Percentiles rank a stretch among this genome's conserved stretches.
Evolutionary conservation across 1,284 basidiomycete species (phyloP).

Genomic region (Hymenochaete sp.): DNA sequence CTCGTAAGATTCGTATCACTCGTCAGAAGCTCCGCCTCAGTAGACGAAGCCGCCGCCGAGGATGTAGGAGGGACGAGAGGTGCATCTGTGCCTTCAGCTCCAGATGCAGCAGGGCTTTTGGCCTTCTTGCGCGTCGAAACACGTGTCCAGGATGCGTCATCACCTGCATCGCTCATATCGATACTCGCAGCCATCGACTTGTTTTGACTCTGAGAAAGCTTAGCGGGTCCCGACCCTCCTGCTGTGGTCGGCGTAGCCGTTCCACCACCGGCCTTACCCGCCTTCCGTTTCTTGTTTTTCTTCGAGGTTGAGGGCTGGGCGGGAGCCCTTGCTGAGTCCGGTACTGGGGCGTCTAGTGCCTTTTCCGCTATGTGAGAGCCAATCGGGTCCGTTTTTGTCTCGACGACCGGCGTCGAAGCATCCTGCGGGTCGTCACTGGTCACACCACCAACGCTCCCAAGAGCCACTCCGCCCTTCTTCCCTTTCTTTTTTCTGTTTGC

Average conservation of each 20-base stretch:
- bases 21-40: constrained; percentile 30
- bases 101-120: too few relatives aligned
- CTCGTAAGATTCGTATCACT: constrained; percentile 49
- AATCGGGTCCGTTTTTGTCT: too few relatives aligned
- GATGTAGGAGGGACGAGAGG: too few relatives aligned
- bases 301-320: constrained; percentile 17
- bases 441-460: too few relatives aligned
- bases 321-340: not conserved
- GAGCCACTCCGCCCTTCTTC: constrained; percentile 15
- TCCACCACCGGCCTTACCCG: not conserved
- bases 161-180: constrained; percentile 24
- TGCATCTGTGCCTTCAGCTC: too few relatives aligned
- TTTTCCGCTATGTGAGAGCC: too few relatives aligned
- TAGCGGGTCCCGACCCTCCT: not conserved
- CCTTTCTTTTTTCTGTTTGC: constrained; percentile 15
- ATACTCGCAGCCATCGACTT: constrained; percentile 5
- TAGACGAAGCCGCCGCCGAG: constrained; percentile 10
- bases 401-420: too few relatives aligned
- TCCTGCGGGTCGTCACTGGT: too few relatives aligned
- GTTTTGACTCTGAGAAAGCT: not conserved
- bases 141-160: constrained; percentile 51
- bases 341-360: not conserved
- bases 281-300: constrained; percentile 19
- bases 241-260: constrained; percentile 6
- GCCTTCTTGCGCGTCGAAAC: constrained; percentile 28